These are phyloP conservation scores for Chytriomyces hyalinus DNA, from an alignment of 192 early-diverging fungal genomes.

Conservation along the genomic window DNA sequence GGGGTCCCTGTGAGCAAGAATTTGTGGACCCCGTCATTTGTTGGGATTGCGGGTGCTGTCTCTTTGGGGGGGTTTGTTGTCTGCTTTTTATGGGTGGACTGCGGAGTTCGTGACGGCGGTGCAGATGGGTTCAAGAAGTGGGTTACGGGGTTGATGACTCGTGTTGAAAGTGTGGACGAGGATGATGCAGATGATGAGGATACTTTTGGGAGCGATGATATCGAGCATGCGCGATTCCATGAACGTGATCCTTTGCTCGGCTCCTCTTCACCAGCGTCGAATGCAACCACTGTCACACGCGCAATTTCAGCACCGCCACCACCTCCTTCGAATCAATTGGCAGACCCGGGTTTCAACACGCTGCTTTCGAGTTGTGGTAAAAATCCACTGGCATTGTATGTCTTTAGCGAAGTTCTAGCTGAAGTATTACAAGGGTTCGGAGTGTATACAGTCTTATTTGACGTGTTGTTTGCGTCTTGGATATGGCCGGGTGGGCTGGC, in stretches of 20 bases:
- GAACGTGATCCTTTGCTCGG: too few species aligned
- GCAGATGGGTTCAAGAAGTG: not conserved
- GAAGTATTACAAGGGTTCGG: not conserved
- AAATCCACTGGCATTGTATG: slow-evolving; percentile 54
- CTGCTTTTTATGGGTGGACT: slow-evolving; percentile 45
- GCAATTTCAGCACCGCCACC: too few species aligned
- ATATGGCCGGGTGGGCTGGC: slow-evolving; percentile 20
- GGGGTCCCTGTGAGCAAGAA: slow-evolving; percentile 56
- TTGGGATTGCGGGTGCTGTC: slow-evolving; percentile 43
- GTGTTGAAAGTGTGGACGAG: not conserved
- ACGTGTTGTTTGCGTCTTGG: slow-evolving; percentile 9
- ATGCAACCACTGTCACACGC: too few species aligned
- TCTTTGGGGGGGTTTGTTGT: slow-evolving; percentile 35
- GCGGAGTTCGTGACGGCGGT: slow-evolving; percentile 43
- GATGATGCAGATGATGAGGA: too few species aligned
- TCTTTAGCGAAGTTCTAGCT: slow-evolving; percentile 42
- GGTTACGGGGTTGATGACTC: not conserved
- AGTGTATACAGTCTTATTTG: not conserved
- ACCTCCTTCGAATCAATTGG: not conserved
- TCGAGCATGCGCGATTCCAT: too few species aligned
- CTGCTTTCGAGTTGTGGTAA: too few species aligned
- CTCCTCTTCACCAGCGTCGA: too few species aligned
- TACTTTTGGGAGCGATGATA: too few species aligned
- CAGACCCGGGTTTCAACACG: not conserved
- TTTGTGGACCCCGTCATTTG: slow-evolving; percentile 62